Base-by-base conservation (phyloP, 495 filamentous ascomycete species). In the Lichenothelia convexa region DNA sequence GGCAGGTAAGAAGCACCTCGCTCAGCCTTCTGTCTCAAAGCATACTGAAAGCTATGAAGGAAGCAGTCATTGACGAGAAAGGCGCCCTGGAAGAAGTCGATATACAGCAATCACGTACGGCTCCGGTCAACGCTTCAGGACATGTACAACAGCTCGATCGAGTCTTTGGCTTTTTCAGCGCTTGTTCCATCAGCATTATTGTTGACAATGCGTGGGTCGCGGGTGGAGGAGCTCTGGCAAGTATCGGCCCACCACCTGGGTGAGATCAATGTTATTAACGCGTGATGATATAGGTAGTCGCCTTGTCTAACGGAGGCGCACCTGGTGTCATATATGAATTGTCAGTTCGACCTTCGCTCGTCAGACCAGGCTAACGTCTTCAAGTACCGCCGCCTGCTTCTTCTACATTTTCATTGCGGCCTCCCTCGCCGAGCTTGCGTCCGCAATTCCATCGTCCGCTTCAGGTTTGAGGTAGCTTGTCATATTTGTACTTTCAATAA, bases 401-500 rank as follows among this genome's bases (percentile, higher is more conserved):
- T 75, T 74, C 39, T 59, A 59, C 38, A 43, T 45, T 34, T 30
- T 49, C 16, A 51, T 59, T 20, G 55, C 46, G 1, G 62, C 67
- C 1, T 75, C 66, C 2, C 65, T 79, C 23, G 69, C 73, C 9
- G 69, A 87, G 57, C 62, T 86, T 33, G 73, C 81, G 11, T 84
- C 78, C 1, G 67, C 77, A 0, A 78, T 87, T 44, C 80, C 80
- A 1, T 82, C 78, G 0, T 71, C 78, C 6, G 78, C 73, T 11
- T 76, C 78, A 29, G 78, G 33, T 35, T 19, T 18, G 33, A 4
- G 18, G 7, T 20, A 8, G 8, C n/a, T 21, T 18, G 12, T 32
- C 30, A 0, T 60, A 35, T 61, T 13, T 3, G 13, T 27, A 7
- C 7, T 27, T 27, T 13, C 13, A 7, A 13, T 7, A 13, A 13